Base-by-base conservation (phyloP, 78 protist species). In the Protostelium mycophagum region DNA sequence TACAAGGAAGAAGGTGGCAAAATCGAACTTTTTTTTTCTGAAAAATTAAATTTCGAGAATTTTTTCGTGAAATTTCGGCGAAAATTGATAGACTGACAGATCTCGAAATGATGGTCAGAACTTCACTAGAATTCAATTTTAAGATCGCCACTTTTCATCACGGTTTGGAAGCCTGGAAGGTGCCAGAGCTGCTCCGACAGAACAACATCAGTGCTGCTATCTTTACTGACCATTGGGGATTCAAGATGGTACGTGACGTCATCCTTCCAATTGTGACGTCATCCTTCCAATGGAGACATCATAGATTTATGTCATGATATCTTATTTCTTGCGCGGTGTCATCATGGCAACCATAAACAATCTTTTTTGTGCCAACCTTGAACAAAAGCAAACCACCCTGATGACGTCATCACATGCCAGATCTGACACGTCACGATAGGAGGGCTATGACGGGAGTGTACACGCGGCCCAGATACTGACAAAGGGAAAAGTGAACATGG, bases 191-290 rank as follows among this genome's bases (percentile, higher is more conserved):
- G 0, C 89, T 38, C 0, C n/a, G 28, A 34, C 34, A 35, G 36
- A 34, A 38, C n/a, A 34, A 73, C 83, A 88, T 88, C 28, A 29
- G 16, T 29, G 36, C 36, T 16, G 89, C 89, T 1, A 88, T 36
- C 63, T 88, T 88, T 35, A 63, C 89, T 29, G 83, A 36, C 38
- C 36, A 10, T n/a, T 88, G 89, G 89, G 89, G 89, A 9, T 88
- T 88, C 36, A 88, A 36, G 1, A 29, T 34, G 51, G 89, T 38
- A 36, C 73, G 73, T 51, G 73, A 51, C 73, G 31, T 51, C 73
- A 5, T 16, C 73, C 73, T 28, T 23, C 83, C 34, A 23, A 28
- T 28, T 23, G 38, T 9, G 9, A 36, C 38, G 86, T 84, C 25
- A 84, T 84, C 36, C 31, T 23, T 34, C 86, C 36, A 1, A 84